Evolutionary conservation across 352 stramenopile species (phyloP).

Genomic region (Aphanomyces cochlioides): DNA sequence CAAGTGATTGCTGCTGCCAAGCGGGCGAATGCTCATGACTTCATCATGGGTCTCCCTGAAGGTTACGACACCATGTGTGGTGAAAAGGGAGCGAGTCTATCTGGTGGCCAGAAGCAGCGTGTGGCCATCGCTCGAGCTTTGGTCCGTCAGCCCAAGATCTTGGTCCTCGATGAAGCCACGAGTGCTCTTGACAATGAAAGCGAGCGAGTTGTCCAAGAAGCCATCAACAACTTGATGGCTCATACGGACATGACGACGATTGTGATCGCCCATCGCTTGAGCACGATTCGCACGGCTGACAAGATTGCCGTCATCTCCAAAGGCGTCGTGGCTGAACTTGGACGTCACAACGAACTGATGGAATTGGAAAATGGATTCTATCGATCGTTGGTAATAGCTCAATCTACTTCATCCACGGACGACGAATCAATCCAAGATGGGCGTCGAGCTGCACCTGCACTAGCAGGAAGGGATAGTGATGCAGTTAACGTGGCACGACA

Average conservation of each 20-base stretch:
- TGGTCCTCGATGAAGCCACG: conserved; percentile 76
- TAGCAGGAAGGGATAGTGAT: not conserved
- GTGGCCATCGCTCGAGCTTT: conserved; percentile 81
- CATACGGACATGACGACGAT: conserved; percentile 47
- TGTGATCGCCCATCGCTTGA: conserved; percentile 79
- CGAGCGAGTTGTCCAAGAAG: conserved; percentile 64
- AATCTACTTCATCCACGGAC: not conserved
- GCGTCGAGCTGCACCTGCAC: not conserved
- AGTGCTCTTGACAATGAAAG: conserved; percentile 64
- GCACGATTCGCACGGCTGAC: conserved; percentile 68
- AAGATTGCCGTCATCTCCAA: conserved; percentile 35
- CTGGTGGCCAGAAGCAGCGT: conserved; percentile 88
- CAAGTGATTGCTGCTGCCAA: conserved; percentile 66
- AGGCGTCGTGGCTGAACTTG: conserved; percentile 31
- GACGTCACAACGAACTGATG: conserved; percentile 32
- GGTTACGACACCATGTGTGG: conserved; percentile 67
- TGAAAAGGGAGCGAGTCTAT: conserved; percentile 76
- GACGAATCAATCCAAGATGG: not conserved
- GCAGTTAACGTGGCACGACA: too few relatives aligned
- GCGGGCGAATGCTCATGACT: conserved; percentile 44
- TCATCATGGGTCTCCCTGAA: conserved; percentile 78
- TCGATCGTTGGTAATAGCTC: conserved; percentile 25
- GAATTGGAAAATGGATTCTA: conserved; percentile 34
- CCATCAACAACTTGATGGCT: conserved; percentile 44
- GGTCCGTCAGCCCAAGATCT: conserved; percentile 45